Percentiles rank a stretch among this genome's conserved stretches.
Evolutionary conservation across 768 basidiomycete species (phyloP).

Genomic region (Russula vinacea): DNA sequence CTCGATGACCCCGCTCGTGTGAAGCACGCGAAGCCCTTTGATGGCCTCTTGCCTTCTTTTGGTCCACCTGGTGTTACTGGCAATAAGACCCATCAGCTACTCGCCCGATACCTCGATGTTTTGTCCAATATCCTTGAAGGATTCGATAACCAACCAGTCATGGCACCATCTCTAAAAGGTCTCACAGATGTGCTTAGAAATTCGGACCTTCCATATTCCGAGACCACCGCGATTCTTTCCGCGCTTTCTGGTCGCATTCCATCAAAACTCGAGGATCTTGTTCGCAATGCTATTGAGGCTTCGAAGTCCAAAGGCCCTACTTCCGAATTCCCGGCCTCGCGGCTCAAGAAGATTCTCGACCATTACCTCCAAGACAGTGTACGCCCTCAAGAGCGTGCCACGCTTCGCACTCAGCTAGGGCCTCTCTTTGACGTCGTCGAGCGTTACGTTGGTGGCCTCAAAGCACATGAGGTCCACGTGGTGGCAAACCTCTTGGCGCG

Average conservation of each 20-base stretch:
- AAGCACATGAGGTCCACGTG: conserved; percentile 77
- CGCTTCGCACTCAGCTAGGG: conserved; percentile 71
- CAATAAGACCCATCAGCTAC: conserved; percentile 85
- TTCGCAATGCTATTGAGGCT: conserved; percentile 73
- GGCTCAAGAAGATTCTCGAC: conserved; percentile 83
- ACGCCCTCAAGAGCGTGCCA: conserved; percentile 71
- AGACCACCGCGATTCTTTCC: conserved; percentile 78
- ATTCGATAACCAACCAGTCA: conserved; percentile 92
- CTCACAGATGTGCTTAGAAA: conserved; percentile 79
- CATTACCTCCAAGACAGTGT: conserved; percentile 79
- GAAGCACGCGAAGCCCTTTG: conserved; percentile 97
- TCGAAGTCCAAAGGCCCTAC: conserved; percentile 69
- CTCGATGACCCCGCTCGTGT: conserved; percentile 95
- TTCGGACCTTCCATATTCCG: conserved; percentile 84
- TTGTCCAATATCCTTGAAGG: conserved; percentile 93
- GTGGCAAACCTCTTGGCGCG: conserved; percentile 73
- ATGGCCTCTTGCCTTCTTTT: conserved; percentile 85
- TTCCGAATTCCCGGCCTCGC: conserved; percentile 85
- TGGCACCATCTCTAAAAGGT: conserved; percentile 83
- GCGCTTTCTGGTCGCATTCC: conserved; percentile 93
- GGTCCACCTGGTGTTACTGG: conserved; percentile 84
- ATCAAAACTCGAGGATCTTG: conserved; percentile 79
- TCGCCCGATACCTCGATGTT: conserved; percentile 66
- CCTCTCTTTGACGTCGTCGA: conserved; percentile 74
- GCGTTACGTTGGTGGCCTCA: conserved; percentile 76